These are phyloP conservation scores for Stenocarpella maydis DNA, from an alignment of 2,329 filamentous ascomycete species.

Conservation along the genomic window DNA sequence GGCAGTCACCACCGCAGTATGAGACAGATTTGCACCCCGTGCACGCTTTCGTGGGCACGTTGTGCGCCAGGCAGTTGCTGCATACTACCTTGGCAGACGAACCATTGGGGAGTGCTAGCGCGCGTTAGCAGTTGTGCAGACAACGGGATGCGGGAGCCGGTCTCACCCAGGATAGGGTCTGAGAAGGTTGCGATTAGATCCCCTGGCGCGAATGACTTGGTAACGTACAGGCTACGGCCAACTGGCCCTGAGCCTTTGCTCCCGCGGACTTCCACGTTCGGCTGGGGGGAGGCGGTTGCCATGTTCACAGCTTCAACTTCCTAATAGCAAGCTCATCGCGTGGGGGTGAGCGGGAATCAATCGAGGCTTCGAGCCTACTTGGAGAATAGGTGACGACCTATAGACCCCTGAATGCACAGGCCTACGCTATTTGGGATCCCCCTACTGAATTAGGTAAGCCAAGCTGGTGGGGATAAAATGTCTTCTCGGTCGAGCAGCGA, in stretches of 20 bases:
- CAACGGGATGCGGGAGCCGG: background rate
- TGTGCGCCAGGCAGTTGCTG: constrained; percentile 55
- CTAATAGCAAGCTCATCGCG: background rate
- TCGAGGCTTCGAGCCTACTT: background rate
- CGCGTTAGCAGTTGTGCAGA: background rate
- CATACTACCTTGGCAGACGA: constrained; percentile 54
- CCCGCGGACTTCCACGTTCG: constrained; percentile 27
- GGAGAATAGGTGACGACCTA: background rate
- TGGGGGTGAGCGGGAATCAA: background rate
- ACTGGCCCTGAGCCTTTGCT: constrained; percentile 40
- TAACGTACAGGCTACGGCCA: constrained; percentile 57
- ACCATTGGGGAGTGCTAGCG: constrained; percentile 54
- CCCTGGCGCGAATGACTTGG: constrained; percentile 53
- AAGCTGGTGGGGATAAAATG: constrained; percentile 19
- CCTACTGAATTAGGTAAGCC: constrained; percentile 32
- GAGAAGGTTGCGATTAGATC: constrained; percentile 55
- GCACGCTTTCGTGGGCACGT: constrained; percentile 50
- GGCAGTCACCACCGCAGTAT: constrained; percentile 65
- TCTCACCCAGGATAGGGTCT: constrained; percentile 48
- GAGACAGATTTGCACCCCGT: constrained; percentile 60
- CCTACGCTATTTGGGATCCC: background rate
- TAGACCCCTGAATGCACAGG: constrained; percentile 21
- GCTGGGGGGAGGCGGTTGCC: constrained; percentile 25
- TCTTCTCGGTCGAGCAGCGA: background rate
- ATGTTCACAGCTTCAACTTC: background rate